Evolutionary conservation across 139 green algal species (phyloP), one percentile per base, ranked within the genome.

Genomic region (Haematococcus lacustris): DNA sequence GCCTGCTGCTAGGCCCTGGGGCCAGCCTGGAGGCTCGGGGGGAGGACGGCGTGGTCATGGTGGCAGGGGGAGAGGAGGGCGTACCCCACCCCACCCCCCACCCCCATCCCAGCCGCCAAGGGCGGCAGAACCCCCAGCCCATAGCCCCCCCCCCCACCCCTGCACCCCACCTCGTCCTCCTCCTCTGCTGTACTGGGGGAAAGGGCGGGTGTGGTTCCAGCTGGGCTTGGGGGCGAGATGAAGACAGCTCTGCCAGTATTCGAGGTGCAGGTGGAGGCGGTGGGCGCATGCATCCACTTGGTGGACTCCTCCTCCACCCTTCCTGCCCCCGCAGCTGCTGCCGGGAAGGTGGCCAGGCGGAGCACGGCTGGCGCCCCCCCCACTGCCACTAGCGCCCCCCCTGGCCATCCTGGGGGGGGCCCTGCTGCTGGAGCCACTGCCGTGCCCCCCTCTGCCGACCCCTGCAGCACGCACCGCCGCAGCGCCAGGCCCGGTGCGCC

Each of bases 1-100:
- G 82, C 57, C 71, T 97, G n/a, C 76, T 79, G 60, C 79, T 96
- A 38, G 84, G 76, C 0, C 67, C 91, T 65, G 89, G 91, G 62
- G 78, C 75, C 6, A 59, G 65, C 37, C 60, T 88, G 51, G 4
- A 80, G 40, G 83, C 83, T 1, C 63, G 76, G 0, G 79, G 80
- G 39, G 64, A 79, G 28, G 83, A 88, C 53, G 79, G 79, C 1
- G 82, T 87, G 25, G 47, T 34, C 40, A 73, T 81, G 61, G 43
- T 80, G 68, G 70, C 76, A 32, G 61, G 38, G 17, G 64, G 28
- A 17, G 75, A 80, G 2, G 69, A 76, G 5, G 28, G 33, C 28
- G 35, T 71, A 1, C 4, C 9, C 53, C 26, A 6, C 26, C 17
- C 33, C 9, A 57, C 13, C n/a, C n/a, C n/a, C n/a, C n/a, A n/a